A percentile compares a stretch with the other conserved stretches of the same genome.
Evolutionary conservation across 768 basidiomycete species (phyloP).

Genomic region (Roridomyces roridus): DNA sequence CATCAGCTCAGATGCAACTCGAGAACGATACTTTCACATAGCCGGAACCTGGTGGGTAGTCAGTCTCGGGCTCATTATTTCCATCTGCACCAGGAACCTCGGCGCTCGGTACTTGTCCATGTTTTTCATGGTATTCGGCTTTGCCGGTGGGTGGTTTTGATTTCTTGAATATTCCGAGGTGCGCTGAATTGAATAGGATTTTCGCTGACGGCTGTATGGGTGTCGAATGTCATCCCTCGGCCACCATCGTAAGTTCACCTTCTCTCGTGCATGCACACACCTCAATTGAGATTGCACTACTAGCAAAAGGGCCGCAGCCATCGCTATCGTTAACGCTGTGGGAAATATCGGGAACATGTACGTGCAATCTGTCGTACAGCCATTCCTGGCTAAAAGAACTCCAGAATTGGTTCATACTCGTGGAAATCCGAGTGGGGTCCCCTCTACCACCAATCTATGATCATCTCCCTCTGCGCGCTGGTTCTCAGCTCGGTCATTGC

Average conservation of each 20-base stretch:
- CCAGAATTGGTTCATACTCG: conserved; percentile 62
- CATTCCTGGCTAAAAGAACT: too few relatives aligned
- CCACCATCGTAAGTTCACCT: conserved; percentile 54
- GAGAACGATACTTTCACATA: conserved; percentile 70
- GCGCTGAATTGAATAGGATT: conserved; percentile 32
- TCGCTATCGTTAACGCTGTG: conserved; percentile 64
- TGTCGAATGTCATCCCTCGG: conserved; percentile 61
- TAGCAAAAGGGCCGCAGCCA: conserved; percentile 58
- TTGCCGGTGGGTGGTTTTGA: conserved; percentile 36
- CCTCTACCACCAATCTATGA: conserved; percentile 65
- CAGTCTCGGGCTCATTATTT: conserved; percentile 66
- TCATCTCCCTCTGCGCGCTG: conserved; percentile 40
- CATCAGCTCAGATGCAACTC: conserved; percentile 49
- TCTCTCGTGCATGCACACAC: not conserved
- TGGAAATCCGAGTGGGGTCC: conserved; percentile 68
- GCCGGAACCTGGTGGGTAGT: conserved; percentile 61
- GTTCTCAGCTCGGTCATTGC: not conserved
- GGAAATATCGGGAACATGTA: conserved; percentile 64
- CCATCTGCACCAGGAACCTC: conserved; percentile 55
- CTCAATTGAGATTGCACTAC: not conserved
- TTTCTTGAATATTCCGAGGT: not conserved
- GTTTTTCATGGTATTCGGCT: conserved; percentile 68
- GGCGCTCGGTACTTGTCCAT: conserved; percentile 63
- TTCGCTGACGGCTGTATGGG: conserved; percentile 62
- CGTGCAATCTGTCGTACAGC: conserved; percentile 28